Evolutionary conservation across 305 asterid genomes (phyloP).

Genomic region (Rubia tinctorum): DNA sequence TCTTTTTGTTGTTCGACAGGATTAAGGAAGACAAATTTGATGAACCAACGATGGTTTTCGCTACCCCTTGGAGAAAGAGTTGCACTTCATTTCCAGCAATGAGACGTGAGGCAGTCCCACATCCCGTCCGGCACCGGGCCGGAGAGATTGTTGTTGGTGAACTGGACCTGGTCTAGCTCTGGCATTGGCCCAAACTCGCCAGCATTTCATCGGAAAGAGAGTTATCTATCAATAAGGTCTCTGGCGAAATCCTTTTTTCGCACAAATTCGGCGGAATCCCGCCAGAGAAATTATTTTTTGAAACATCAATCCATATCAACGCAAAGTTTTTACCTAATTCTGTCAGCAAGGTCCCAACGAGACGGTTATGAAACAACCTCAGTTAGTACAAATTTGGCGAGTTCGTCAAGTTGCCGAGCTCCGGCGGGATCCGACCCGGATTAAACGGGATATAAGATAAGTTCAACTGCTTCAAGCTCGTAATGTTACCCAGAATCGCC

Average conservation of each 20-base stretch:
- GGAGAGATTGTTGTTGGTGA: slow-evolving; percentile 61
- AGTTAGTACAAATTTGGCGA: slow-evolving; percentile 80
- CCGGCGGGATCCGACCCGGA: slow-evolving; percentile 80
- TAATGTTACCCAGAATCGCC: slow-evolving; percentile 59
- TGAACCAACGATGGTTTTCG: slow-evolving; percentile 68
- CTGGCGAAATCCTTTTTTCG: slow-evolving; percentile 51
- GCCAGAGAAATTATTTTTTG: slow-evolving; percentile 68
- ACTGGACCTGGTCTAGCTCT: slow-evolving; percentile 64
- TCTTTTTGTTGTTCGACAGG: slow-evolving; percentile 48
- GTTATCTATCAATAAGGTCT: slow-evolving; percentile 59
- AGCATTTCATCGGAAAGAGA: slow-evolving; percentile 74
- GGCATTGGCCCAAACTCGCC: slow-evolving; percentile 56
- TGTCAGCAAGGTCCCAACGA: slow-evolving; percentile 59
- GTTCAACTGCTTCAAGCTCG: slow-evolving; percentile 75
- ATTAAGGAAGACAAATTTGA: slow-evolving; percentile 70
- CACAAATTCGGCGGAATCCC: slow-evolving; percentile 64
- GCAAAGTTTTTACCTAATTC: slow-evolving; percentile 73
- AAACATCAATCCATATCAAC: slow-evolving; percentile 74
- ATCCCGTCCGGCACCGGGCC: slow-evolving; percentile 69
- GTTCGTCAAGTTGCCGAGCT: slow-evolving; percentile 65
- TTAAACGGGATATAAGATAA: slow-evolving; percentile 79
- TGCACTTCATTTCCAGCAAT: slow-evolving; percentile 67
- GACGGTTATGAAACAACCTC: slow-evolving; percentile 68
- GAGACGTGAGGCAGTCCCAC: slow-evolving; percentile 92
- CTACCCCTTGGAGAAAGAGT: slow-evolving; percentile 65